Evolutionary conservation across 176 grass and related monocot genomes (phyloP).

Genomic region (Carex littledalei): DNA sequence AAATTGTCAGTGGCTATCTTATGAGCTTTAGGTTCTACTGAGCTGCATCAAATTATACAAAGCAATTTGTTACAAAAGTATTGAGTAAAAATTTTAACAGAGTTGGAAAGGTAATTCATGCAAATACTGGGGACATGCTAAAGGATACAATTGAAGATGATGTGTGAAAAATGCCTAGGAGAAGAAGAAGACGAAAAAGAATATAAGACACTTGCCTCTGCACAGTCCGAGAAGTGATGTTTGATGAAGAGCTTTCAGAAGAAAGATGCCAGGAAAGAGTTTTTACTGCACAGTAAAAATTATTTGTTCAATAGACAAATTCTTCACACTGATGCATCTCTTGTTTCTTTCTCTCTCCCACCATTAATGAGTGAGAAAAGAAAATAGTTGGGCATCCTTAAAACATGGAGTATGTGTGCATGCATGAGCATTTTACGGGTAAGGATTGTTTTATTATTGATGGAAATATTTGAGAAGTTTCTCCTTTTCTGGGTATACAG

Average conservation of each 20-base stretch:
- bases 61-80: neutral
- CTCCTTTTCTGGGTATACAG: neutral
- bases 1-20: slow-evolving; percentile 50
- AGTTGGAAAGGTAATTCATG: neutral
- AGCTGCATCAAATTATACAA: slow-evolving; percentile 41
- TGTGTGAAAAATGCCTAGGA: neutral
- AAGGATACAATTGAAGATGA: neutral
- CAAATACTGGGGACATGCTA: neutral
- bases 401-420: neutral
- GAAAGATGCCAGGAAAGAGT: slow-evolving; percentile 93
- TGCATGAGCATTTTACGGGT: neutral
- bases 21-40: slow-evolving; percentile 43
- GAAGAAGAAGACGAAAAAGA: neutral
- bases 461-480: neutral
- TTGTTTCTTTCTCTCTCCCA: neutral
- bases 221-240: slow-evolving; percentile 33
- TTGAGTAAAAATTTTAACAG: slow-evolving; percentile 8
- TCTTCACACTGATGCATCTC: neutral
- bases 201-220: slow-evolving; percentile 31
- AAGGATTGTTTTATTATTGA: neutral
- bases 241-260: slow-evolving; percentile 60
- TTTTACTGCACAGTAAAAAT: slow-evolving; percentile 44
- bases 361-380: neutral
- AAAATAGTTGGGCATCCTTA: neutral
- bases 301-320: slow-evolving; percentile 12